Evolutionary conservation across 306 rosid genomes (phyloP), one percentile per base, ranked within the genome.

Genomic region (Vicia villosa): DNA sequence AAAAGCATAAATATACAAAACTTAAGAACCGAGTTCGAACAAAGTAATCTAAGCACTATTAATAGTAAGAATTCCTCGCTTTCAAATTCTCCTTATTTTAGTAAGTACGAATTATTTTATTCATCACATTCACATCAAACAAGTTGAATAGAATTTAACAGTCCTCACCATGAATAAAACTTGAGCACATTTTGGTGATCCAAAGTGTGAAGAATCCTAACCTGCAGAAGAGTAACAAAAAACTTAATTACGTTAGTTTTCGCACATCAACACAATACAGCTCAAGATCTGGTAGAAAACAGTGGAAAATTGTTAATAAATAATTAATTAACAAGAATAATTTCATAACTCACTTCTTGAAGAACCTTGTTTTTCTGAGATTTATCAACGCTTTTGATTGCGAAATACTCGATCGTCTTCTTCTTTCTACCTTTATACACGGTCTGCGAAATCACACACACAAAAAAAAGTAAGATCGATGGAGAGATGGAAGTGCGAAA

Each of bases 361-460:
- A 94, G 98, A 75, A 94, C 79, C 82, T 94, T 94, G 79, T 65
- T 87, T 81, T 85, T 91, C 74, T 88, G 97, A 6, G 96, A 88
- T 51, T 94, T 94, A 72, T 94, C 98, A 54, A 94, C 96, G 38
- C 98, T 90, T 66, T 94, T 94, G 62, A 94, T 88, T 12, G 98
- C 98, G 46, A 79, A 91, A 73, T 94, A 94, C 81, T 94, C 98
- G 4, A 94, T 94, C 1, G 97, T 85, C 89, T 94, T 91, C 95
- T 94, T 94, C 89, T 90, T 94, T 84, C 98, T 83, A 46, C 97
- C 98, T 79, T 94, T 94, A 70, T 94, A 94, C 73, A 94, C 98
- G 11, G 96, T 91, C 98, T 94, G 45, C 68, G 37, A 56, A 30
- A 47, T 37, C n/a, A n/a, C 74, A 62, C 3, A 15, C 5, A 5